A percentile compares a stretch with the other conserved stretches of the same genome.
phyloP scores from a whole-genome alignment of 2,329 filamentous ascomycete species.

The Cadophora sp. region DNA sequence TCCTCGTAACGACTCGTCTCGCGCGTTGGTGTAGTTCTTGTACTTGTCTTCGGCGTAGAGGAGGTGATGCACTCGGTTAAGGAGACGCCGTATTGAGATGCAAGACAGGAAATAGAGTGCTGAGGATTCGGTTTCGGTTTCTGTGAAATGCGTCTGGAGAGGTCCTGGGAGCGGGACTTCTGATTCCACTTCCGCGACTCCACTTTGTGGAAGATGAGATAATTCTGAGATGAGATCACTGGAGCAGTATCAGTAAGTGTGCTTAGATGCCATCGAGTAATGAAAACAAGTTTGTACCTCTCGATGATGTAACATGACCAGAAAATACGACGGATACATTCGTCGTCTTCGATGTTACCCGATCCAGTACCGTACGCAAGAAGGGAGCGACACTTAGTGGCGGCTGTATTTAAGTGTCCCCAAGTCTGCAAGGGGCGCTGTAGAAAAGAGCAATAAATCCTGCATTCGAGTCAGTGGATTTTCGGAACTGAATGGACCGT shows the following conservation, averaged over 20 bases:
- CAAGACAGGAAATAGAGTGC: constrained; percentile 61
- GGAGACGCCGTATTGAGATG: constrained; percentile 56
- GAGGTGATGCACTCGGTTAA: constrained; percentile 56
- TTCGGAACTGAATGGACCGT: background rate
- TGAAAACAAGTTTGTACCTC: constrained; percentile 47
- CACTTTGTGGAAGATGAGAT: constrained; percentile 56
- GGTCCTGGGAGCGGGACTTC: constrained; percentile 55
- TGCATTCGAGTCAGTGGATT: constrained; percentile 29
- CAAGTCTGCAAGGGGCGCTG: constrained; percentile 59
- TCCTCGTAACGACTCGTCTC: constrained; percentile 22
- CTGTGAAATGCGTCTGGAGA: constrained; percentile 53
- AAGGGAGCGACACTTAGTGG: constrained; percentile 57
- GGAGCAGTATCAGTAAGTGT: background rate
- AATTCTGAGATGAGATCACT: constrained; percentile 61
- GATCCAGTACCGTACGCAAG: constrained; percentile 51
- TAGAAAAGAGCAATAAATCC: constrained; percentile 58
- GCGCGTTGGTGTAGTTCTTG: constrained; percentile 21
- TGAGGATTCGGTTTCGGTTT: constrained; percentile 49
- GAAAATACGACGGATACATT: constrained; percentile 58
- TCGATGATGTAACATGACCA: constrained; percentile 63
- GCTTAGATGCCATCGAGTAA: too few relatives aligned
- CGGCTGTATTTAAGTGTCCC: constrained; percentile 57
- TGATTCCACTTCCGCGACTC: constrained; percentile 59
- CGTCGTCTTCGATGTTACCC: constrained; percentile 50
- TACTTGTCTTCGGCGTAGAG: constrained; percentile 53